Evolutionary conservation across 2,329 filamentous ascomycete genomes (phyloP), one percentile per base, ranked within the genome.

Genomic region (Fusarium burgessii): DNA sequence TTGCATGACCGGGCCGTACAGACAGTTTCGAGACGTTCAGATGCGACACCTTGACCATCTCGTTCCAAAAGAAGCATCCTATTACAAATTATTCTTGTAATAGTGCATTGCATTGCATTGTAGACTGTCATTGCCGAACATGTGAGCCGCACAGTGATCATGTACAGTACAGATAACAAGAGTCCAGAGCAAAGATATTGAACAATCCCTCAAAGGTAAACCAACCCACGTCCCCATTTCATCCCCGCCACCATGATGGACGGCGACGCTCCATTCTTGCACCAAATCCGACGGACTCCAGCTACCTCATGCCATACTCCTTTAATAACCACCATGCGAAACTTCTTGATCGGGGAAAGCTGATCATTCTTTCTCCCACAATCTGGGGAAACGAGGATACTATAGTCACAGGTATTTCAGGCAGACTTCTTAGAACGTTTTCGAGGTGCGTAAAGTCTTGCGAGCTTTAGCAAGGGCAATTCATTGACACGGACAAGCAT

Each of bases 241-340:
- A 49, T 55, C 40, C 66, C 60, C 65, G 55, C 51, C 36, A 50
- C 65, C 65, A 70, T 69, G 67, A 65, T 68, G 49, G 56, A 61
- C 38, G 49, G 23, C n/a, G 3, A 42, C 25, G 14, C n/a, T 68
- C 36, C 52, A 29, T 46, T 41, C 49, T 54, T 57, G 23, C 18
- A 20, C 35, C 43, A 35, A 25, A 46, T 57, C 66, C 41, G 55
- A 59, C 32, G 47, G 40, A 54, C 64, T 12, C 54, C 64, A 59
- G 45, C 27, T 51, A 38, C 27, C 20, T 55, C 42, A 62, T 67
- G 35, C 32, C 36, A 57, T 35, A 32, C 36, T 40, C 35, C 51
- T 17, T 27, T 20, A 33, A 7, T 54, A 36, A 29, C 12, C 47
- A 56, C 57, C 58, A 40, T 40, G 32, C 32, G 50, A 60, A 57